Evolutionary conservation across 2,329 filamentous ascomycete genomes (phyloP).

Genomic region (Aphanocladium album): DNA sequence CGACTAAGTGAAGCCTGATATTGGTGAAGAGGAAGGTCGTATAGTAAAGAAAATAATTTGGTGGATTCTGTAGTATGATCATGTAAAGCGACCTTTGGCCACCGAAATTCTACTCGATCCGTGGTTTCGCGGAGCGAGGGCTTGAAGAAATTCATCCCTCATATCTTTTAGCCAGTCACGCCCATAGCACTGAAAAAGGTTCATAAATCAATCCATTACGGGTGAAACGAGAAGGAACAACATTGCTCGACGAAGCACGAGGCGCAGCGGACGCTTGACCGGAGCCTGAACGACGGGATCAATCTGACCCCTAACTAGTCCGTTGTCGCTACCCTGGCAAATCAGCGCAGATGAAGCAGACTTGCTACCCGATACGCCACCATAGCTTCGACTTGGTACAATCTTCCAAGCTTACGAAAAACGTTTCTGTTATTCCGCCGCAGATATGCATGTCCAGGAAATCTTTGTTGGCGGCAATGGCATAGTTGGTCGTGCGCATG

Average conservation of each 20-base stretch:
- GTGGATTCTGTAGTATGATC: constrained; percentile 28
- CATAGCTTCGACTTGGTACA: neutral
- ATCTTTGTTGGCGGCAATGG: neutral
- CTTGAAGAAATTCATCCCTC: too few relatives aligned
- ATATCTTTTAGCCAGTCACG: too few relatives aligned
- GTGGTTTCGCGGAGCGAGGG: constrained; percentile 20
- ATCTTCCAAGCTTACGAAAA: neutral
- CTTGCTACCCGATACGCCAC: neutral
- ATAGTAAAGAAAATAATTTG: constrained; percentile 24
- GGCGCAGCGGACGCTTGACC: too few relatives aligned
- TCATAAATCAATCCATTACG: too few relatives aligned
- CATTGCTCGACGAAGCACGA: too few relatives aligned
- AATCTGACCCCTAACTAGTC: too few relatives aligned
- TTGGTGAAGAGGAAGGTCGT: constrained; percentile 21
- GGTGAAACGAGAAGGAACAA: too few relatives aligned
- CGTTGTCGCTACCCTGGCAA: too few relatives aligned
- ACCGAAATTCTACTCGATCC: constrained; percentile 25
- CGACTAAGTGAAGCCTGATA: constrained; percentile 19
- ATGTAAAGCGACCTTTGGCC: constrained; percentile 23
- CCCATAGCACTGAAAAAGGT: too few relatives aligned
- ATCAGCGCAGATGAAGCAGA: neutral
- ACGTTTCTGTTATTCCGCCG: neutral
- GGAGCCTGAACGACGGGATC: too few relatives aligned
- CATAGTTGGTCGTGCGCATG: constrained; percentile 6
- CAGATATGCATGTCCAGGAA: neutral